phyloP scores from a whole-genome alignment of 768 basidiomycete genomes.

The Plicaturopsis crispa region DNA sequence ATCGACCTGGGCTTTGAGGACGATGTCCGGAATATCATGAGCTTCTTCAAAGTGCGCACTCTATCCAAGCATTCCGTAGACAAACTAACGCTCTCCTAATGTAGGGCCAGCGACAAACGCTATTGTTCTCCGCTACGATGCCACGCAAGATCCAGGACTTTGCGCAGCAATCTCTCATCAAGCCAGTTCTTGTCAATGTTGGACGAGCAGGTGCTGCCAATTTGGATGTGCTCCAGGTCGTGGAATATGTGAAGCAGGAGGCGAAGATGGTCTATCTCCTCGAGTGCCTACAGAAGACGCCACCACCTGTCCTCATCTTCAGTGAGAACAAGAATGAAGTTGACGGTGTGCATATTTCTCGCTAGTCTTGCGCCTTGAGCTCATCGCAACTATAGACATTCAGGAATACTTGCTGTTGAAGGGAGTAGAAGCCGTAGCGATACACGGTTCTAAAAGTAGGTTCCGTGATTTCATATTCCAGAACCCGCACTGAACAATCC shows the following conservation, averaged over 20 bases:
- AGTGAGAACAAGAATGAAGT: constrained; percentile 99
- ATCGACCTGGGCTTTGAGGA: constrained; percentile 99
- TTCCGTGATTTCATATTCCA: constrained; percentile 3
- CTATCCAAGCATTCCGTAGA: constrained; percentile 3
- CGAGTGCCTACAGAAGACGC: constrained; percentile 96
- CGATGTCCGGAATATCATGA: constrained; percentile 98
- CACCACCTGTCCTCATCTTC: constrained; percentile 96
- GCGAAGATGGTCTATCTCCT: constrained; percentile 99
- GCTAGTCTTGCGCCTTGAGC: constrained; percentile 3
- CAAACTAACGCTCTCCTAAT: constrained; percentile 5
- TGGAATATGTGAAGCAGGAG: constrained; percentile 99
- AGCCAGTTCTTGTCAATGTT: constrained; percentile 92
- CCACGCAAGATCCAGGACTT: constrained; percentile 99
- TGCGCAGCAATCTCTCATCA: constrained; percentile 92
- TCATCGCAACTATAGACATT: constrained; percentile 57
- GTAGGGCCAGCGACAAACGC: constrained; percentile 91
- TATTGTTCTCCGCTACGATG: constrained; percentile 99
- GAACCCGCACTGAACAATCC: too few relatives aligned
- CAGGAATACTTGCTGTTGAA: constrained; percentile 96
- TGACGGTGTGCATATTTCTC: constrained; percentile 57
- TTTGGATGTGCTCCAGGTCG: constrained; percentile 91
- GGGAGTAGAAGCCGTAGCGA: constrained; percentile 97
- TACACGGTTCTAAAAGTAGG: constrained; percentile 95
- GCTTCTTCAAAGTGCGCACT: constrained; percentile 81
- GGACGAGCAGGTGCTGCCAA: constrained; percentile 98